A percentile compares a stretch with the other conserved stretches of the same genome.
Evolutionary conservation across 495 filamentous ascomycete genomes (phyloP).

Genomic region (Penicillium cinerascens): DNA sequence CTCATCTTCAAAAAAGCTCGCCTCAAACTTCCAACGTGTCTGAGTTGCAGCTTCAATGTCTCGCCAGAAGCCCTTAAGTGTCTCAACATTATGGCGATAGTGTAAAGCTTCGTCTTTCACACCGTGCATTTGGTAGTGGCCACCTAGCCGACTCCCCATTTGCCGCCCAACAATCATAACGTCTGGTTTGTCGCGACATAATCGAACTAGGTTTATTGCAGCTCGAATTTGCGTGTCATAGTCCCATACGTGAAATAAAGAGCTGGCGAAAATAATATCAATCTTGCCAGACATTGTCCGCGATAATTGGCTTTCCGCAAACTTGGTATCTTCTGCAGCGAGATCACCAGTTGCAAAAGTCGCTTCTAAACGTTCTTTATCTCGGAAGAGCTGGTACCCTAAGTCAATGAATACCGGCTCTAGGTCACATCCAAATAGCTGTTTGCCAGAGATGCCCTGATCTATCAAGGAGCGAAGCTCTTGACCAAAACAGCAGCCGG

Average conservation of each 20-base stretch:
- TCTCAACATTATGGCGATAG: constrained; percentile 41
- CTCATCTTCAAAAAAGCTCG: not conserved
- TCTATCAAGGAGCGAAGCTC: constrained; percentile 39
- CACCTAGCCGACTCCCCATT: constrained; percentile 30
- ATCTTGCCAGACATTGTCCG: constrained; percentile 27
- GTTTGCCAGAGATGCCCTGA: constrained; percentile 38
- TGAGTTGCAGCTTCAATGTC: constrained; percentile 38
- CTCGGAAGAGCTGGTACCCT: constrained; percentile 49
- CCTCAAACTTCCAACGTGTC: constrained; percentile 38
- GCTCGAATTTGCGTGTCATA: constrained; percentile 35
- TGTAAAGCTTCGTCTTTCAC: constrained; percentile 7
- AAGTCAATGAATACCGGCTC: constrained; percentile 45
- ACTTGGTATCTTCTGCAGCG: not conserved
- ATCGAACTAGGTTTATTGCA: constrained; percentile 27
- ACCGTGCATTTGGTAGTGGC: constrained; percentile 17
- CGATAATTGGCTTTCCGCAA: constrained; percentile 3
- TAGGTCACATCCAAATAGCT: constrained; percentile 49
- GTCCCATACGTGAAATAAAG: constrained; percentile 44
- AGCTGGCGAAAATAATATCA: constrained; percentile 38
- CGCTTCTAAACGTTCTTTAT: constrained; percentile 21
- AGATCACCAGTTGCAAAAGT: constrained; percentile 21
- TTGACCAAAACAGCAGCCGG: constrained; percentile 48
- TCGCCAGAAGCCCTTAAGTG: constrained; percentile 44
- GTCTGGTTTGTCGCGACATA: constrained; percentile 28
- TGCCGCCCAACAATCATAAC: constrained; percentile 43